A percentile compares a stretch with the other conserved stretches of the same genome.
Conservation (phyloP, 345 rosid genomes). For the Ceriops zippeliana region DNA sequence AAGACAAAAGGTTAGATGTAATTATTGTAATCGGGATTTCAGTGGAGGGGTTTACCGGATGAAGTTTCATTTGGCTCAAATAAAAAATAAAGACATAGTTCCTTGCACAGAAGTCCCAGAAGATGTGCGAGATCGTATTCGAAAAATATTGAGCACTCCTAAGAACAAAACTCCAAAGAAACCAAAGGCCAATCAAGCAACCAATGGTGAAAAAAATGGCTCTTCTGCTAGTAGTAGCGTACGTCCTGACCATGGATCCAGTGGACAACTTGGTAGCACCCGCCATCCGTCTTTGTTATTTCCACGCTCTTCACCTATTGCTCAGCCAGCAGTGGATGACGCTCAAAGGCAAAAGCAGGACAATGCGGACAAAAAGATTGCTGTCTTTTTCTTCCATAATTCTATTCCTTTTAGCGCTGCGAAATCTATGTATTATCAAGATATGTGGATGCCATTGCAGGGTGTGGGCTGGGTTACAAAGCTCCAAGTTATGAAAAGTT, state of each 20-base stretch:
- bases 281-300: slow-evolving; percentile 41
- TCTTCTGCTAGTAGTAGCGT: slow-evolving; percentile 46
- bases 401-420: slow-evolving; percentile 20
- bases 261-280: slow-evolving; percentile 44
- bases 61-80: slow-evolving; percentile 69
- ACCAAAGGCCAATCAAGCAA: slow-evolving; percentile 30
- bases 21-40: slow-evolving; percentile 56
- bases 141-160: slow-evolving; percentile 40
- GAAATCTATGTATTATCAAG: slow-evolving; percentile 26
- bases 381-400: slow-evolving; percentile 23
- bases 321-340: slow-evolving; percentile 32
- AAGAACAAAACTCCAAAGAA: slow-evolving; percentile 46
- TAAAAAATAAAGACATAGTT: slow-evolving; percentile 54
- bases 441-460: slow-evolving; percentile 28
- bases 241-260: slow-evolving; percentile 43
- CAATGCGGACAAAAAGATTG: slow-evolving; percentile 32
- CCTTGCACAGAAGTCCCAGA: slow-evolving; percentile 49
- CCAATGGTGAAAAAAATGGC: slow-evolving; percentile 43
- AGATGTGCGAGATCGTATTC: slow-evolving; percentile 43
- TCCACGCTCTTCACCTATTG: slow-evolving; percentile 30
- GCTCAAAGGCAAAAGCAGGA: slow-evolving; percentile 38
- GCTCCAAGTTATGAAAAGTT: slow-evolving; percentile 26
- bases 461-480: slow-evolving; percentile 22
- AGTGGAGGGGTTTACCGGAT: slow-evolving; percentile 67
- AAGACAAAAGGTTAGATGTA: slow-evolving; percentile 57